Base-by-base conservation (phyloP, 352 stramenopile genomes). In the Globisporangium perplexum region DNA sequence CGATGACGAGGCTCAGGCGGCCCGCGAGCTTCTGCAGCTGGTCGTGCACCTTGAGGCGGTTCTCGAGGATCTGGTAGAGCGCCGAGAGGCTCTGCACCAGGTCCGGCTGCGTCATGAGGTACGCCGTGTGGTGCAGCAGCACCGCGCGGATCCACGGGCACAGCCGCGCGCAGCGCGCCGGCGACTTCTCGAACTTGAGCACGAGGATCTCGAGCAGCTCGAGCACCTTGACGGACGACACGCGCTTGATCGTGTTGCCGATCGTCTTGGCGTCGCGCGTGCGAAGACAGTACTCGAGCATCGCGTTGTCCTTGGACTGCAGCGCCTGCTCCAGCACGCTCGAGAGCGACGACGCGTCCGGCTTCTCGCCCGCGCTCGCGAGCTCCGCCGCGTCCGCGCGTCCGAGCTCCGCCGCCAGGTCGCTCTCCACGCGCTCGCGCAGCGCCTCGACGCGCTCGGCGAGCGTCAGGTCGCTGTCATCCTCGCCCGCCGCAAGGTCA, bases 231-330 rank as follows among this genome's bases (percentile, higher is more conserved):
- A 82, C 79, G 1, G 80, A 72, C 43, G 80, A 65, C 42, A 94
- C 79, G 35, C 82, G 81, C 60, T 82, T 75, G 55, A 91, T 85
- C 51, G 84, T 94, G 46, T 82, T 77, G 23, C 57, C 60, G 31
- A 94, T 81, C 28, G 88, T 74, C 64, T 94, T 94, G 35, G 55
- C 41, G 58, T 94, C 84, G 42, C 77, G 80, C 38, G 77, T 86
- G 45, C 82, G 76, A 50, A 94, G 59, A 57, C 77, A 88, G 60
- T 93, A 89, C 66, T 94, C 84, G 11, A 94, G 64, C 56, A 93
- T 82, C 35, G 82, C 82, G 45, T 93, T 93, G 77, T 94, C 84
- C 56, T 90, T 88, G 36, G 84, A 82, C 65, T 94, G 82, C 36
- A 94, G 64, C 20, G 84, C 82, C 63, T 94, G 84, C 59, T 92